phyloP scores from a whole-genome alignment of 352 stramenopile species.

The Blastocystis sp. region DNA sequence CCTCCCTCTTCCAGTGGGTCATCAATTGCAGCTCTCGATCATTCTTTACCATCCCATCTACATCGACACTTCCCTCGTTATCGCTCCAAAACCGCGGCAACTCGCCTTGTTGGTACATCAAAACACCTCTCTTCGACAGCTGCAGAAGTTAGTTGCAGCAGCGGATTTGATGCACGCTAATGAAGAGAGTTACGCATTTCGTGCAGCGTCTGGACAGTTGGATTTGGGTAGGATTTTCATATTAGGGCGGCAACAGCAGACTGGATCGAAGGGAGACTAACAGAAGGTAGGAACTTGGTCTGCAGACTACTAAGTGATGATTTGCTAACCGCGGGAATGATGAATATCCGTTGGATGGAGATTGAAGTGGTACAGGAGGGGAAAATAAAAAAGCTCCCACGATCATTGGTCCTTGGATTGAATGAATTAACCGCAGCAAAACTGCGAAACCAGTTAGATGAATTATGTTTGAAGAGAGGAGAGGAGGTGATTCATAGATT shows the following conservation, averaged over 20 bases:
- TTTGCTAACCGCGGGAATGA: neutral
- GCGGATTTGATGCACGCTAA: neutral
- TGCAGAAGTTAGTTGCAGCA: neutral
- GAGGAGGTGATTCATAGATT: neutral
- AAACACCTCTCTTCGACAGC: neutral
- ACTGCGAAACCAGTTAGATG: neutral
- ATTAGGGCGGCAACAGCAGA: neutral
- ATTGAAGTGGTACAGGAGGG: neutral
- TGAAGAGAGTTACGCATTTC: neutral
- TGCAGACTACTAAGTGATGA: neutral
- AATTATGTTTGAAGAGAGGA: neutral
- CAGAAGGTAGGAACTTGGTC: constrained; percentile 19
- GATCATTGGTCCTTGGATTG: neutral
- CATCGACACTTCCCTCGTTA: neutral
- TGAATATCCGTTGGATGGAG: neutral
- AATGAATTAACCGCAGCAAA: neutral
- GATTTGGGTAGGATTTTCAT: neutral
- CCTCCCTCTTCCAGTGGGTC: neutral
- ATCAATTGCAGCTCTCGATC: neutral
- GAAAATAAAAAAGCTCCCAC: neutral
- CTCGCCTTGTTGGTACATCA: neutral
- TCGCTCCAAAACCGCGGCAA: neutral
- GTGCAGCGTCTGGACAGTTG: neutral
- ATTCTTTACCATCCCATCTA: constrained; percentile 26
- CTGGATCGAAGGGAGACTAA: constrained; percentile 13